These are phyloP conservation scores for Sextonia rubra DNA, from an alignment of 164 flowering plant genomes.

Conservation along the genomic window DNA sequence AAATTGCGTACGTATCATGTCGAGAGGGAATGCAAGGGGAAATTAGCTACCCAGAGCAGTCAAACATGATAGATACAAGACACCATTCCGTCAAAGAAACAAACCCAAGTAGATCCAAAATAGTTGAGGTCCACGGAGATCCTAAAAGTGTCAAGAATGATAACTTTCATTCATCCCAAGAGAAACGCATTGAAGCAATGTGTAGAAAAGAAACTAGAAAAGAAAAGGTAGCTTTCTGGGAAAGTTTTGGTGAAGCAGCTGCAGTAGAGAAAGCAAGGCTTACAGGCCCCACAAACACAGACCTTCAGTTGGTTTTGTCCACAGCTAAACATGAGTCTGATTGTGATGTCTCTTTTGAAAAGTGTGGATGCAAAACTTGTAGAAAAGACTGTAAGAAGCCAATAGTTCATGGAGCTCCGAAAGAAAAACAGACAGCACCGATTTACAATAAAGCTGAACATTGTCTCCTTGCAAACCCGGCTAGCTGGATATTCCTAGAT, in stretches of 20 bases:
- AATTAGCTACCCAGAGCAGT: slow-evolving; percentile 11
- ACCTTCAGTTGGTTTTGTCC: background rate
- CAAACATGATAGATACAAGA: slow-evolving; percentile 8
- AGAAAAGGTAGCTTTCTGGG: too few relatives aligned
- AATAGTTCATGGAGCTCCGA: slow-evolving; percentile 13
- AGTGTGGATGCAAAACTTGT: slow-evolving; percentile 9
- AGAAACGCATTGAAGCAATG: too few relatives aligned
- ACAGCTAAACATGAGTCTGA: background rate
- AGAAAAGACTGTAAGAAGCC: slow-evolving; percentile 4
- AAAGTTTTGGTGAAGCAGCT: too few relatives aligned
- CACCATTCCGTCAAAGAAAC: background rate
- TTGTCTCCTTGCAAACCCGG: slow-evolving; percentile 21
- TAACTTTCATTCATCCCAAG: too few relatives aligned
- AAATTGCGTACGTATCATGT: background rate
- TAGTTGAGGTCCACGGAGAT: too few relatives aligned
- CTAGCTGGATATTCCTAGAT: slow-evolving; percentile 48
- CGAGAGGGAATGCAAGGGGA: background rate
- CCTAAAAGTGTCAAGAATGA: too few relatives aligned
- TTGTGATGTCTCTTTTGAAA: background rate
- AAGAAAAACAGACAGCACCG: slow-evolving; percentile 12
- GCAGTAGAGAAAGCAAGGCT: too few relatives aligned
- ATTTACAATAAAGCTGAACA: slow-evolving; percentile 9
- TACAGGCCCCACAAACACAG: too few relatives aligned
- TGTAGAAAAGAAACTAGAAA: too few relatives aligned
- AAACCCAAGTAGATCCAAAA: background rate